Base-by-base conservation (phyloP, 1,284 basidiomycete species). In the Wolfiporia cocos region DNA sequence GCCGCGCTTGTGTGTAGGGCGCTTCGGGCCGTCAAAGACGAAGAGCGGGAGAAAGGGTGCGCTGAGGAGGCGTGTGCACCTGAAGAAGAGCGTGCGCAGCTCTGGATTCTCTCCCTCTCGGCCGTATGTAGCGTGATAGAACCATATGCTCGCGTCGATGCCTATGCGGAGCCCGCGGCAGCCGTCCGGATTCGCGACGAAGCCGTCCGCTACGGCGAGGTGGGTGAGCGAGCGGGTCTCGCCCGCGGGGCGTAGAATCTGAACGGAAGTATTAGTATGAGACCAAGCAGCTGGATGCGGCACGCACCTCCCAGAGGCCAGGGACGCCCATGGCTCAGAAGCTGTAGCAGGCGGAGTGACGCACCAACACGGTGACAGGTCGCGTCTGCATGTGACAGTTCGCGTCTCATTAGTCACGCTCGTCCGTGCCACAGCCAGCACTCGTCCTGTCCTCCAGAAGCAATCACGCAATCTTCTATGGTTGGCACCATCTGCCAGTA, bases 1-100 rank as follows among this genome's bases (percentile, higher is more conserved):
- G 7, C 84, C 85, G 21, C 93, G 73, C 67, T 99, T 99, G 53
- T 84, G 65, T 3, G 73, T 69, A 0, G 95, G 95, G 37, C 92
- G 75, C 39, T 81, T 74, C 0, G 89, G 86, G 0, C 95, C 95
- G 63, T 99, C 94, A 56, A 97, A 97, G 1, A 98, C 90, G 61
- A 98, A 96, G 2, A 98, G 69, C 0, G 91, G 90, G 17, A 92
- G 73, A 48, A 95, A 78, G 0, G 92, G 92, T 11, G 81, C 74
- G 40, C 74, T 74, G 54, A 91, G 76, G 2, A 98, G 74, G 10
- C 77, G 77, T 22, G 80, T 76, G 57, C 81, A 85, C 31, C 80
- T 76, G 55, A 86, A 88, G 64, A 88, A 87, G 3, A 88, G 63
- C 0, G 82, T 87, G 24, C 86, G 66, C 15, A 87, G 66, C 33